These are phyloP conservation scores for Candida coleopterorum DNA, from an alignment of 805 yeast genomes.

Conservation along the genomic window DNA sequence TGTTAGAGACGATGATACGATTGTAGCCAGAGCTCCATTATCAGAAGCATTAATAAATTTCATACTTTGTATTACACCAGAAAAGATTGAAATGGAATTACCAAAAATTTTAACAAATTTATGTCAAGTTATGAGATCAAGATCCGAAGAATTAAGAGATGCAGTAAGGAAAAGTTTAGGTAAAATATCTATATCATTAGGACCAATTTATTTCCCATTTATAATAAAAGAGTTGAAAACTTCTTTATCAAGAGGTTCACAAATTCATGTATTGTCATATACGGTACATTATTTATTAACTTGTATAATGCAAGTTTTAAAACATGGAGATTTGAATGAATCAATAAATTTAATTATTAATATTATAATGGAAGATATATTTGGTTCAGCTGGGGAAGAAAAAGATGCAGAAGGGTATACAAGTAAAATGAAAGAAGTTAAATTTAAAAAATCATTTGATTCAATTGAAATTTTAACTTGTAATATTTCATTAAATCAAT, in stretches of 20 bases:
- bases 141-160: slow-evolving; percentile 85
- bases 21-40: slow-evolving; percentile 68
- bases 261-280: slow-evolving; percentile 85
- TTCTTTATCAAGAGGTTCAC: slow-evolving; percentile 85
- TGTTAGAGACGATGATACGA: slow-evolving; percentile 72
- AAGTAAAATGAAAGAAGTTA: slow-evolving; percentile 84
- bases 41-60: slow-evolving; percentile 76
- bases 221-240: slow-evolving; percentile 71
- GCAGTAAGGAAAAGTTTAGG: slow-evolving; percentile 73
- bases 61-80: slow-evolving; percentile 56
- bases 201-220: slow-evolving; percentile 68
- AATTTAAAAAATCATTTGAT: slow-evolving; percentile 82
- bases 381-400: slow-evolving; percentile 89
- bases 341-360: slow-evolving; percentile 56
- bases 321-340: slow-evolving; percentile 73
- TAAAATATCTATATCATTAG: slow-evolving; percentile 58
- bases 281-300: slow-evolving; percentile 74
- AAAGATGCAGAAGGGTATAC: slow-evolving; percentile 92
- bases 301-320: slow-evolving; percentile 41
- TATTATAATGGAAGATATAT: slow-evolving; percentile 84
- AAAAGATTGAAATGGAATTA: slow-evolving; percentile 50
- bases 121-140: slow-evolving; percentile 84
- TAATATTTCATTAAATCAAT: slow-evolving; percentile 53
- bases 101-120: slow-evolving; percentile 81
- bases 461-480: slow-evolving; percentile 74